Conservation (phyloP, 2,329 filamentous ascomycete species). For the Akanthomyces lecanii region DNA sequence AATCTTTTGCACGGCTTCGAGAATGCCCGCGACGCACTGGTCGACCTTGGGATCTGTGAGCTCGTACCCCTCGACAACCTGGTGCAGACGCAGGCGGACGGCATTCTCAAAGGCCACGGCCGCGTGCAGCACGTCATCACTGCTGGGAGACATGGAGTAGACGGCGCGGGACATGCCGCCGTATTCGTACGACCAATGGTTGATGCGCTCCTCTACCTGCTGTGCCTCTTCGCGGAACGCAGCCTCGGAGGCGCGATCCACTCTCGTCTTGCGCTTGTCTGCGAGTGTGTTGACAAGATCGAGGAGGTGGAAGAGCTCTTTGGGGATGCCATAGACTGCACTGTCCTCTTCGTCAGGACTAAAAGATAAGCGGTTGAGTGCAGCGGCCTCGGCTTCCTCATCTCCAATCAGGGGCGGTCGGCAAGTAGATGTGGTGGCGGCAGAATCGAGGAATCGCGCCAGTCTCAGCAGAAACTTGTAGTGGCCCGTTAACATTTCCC, state of each 20-base stretch:
- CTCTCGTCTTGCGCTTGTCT: slow-evolving; percentile 29
- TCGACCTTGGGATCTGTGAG: slow-evolving; percentile 31
- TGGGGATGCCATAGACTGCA: slow-evolving; percentile 34
- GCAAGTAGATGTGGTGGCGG: slow-evolving; percentile 32
- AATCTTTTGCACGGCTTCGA: slow-evolving; percentile 35
- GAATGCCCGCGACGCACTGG: slow-evolving; percentile 30
- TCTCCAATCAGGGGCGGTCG: slow-evolving; percentile 32
- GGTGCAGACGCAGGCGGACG: slow-evolving; percentile 38
- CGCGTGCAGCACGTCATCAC: slow-evolving; percentile 31
- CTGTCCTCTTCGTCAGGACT: slow-evolving; percentile 30
- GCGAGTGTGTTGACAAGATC: slow-evolving; percentile 32
- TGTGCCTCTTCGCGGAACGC: slow-evolving; percentile 28
- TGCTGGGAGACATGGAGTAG: slow-evolving; percentile 21
- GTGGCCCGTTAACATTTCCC: slow-evolving; percentile 33
- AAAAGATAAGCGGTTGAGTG: slow-evolving; percentile 26
- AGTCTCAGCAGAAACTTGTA: slow-evolving; percentile 34
- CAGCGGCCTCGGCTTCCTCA: slow-evolving; percentile 26
- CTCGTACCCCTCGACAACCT: slow-evolving; percentile 40
- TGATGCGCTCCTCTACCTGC: slow-evolving; percentile 32
- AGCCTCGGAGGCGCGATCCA: slow-evolving; percentile 28
- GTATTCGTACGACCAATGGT: slow-evolving; percentile 35
- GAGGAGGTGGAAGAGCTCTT: slow-evolving; percentile 32
- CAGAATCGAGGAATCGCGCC: slow-evolving; percentile 32
- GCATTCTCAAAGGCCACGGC: slow-evolving; percentile 39
- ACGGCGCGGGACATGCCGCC: slow-evolving; percentile 26